These are phyloP conservation scores for Phytophthora chlamydospora DNA, from an alignment of 352 stramenopile species.

Conservation along the genomic window DNA sequence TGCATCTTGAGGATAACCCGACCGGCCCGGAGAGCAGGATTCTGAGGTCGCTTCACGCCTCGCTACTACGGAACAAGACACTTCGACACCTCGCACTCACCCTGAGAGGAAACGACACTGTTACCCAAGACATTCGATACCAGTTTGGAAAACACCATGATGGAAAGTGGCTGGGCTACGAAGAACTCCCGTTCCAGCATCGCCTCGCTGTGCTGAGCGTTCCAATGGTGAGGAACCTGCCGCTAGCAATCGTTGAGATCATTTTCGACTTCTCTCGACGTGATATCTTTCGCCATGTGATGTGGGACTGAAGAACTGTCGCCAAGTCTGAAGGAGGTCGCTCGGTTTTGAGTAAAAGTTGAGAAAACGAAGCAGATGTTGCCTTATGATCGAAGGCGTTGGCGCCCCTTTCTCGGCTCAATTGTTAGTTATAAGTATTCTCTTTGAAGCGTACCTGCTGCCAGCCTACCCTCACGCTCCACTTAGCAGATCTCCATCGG, in stretches of 20 bases:
- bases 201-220: slow-evolving; percentile 36
- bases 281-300: slow-evolving; percentile 31
- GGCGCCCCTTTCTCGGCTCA: background rate
- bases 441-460: slow-evolving; percentile 12
- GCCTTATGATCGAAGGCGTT: slow-evolving; percentile 1
- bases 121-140: background rate
- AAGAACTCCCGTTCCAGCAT: slow-evolving; percentile 23
- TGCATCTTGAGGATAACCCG: slow-evolving; percentile 51
- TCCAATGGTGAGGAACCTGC: slow-evolving; percentile 21
- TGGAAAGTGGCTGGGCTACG: slow-evolving; percentile 26
- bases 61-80: slow-evolving; percentile 26
- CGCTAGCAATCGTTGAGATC: slow-evolving; percentile 34
- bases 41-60: slow-evolving; percentile 23
- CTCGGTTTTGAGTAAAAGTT: background rate
- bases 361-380: background rate
- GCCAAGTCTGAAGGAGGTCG: background rate
- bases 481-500: slow-evolving; percentile 64
- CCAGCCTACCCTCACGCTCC: background rate
- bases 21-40: slow-evolving; percentile 21
- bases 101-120: slow-evolving; percentile 6
- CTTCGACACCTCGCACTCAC: slow-evolving; percentile 39
- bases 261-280: slow-evolving; percentile 39
- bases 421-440: slow-evolving; percentile 27
- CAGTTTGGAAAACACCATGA: slow-evolving; percentile 21
- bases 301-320: slow-evolving; percentile 39